Conservation (phyloP, 768 basidiomycete species). For the Hypsizygus marmoreus region DNA sequence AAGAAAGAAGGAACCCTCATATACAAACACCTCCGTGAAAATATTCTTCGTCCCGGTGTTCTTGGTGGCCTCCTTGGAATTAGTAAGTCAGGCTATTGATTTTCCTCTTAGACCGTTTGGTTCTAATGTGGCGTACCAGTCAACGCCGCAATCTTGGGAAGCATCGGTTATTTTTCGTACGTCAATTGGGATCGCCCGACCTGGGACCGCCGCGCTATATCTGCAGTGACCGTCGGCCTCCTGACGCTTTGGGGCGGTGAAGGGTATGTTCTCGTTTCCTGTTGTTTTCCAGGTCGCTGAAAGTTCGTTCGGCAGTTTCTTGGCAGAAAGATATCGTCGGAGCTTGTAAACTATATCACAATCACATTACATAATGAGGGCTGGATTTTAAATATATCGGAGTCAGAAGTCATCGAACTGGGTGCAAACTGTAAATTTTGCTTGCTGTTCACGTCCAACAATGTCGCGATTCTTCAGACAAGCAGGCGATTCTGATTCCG, state of each 20-base stretch:
- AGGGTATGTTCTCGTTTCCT: constrained; percentile 48
- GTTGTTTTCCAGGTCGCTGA: background rate
- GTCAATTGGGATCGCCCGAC: constrained; percentile 60
- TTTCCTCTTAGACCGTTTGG: background rate
- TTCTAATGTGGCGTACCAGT: constrained; percentile 33
- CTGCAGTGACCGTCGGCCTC: constrained; percentile 58
- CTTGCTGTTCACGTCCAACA: constrained; percentile 6
- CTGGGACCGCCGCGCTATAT: constrained; percentile 68
- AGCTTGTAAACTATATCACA: no score
- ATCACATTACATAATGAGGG: constrained; percentile 8
- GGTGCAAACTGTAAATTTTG: constrained; percentile 19
- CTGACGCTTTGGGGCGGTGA: constrained; percentile 65
- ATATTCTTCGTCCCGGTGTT: constrained; percentile 63
- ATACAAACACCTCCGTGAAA: constrained; percentile 56
- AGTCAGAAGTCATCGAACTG: background rate
- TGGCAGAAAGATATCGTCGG: background rate
- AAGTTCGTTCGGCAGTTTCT: background rate
- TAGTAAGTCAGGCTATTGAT: constrained; percentile 37
- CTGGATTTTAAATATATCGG: constrained; percentile 14
- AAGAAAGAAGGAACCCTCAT: constrained; percentile 56
- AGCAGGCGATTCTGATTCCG: constrained; percentile 80
- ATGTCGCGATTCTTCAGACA: constrained; percentile 93
- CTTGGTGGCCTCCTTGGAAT: constrained; percentile 65
- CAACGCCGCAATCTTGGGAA: constrained; percentile 64
- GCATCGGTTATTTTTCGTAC: constrained; percentile 66